Evolutionary conservation across 257 asterid species (phyloP).

Genomic region (Solanum piurae): DNA sequence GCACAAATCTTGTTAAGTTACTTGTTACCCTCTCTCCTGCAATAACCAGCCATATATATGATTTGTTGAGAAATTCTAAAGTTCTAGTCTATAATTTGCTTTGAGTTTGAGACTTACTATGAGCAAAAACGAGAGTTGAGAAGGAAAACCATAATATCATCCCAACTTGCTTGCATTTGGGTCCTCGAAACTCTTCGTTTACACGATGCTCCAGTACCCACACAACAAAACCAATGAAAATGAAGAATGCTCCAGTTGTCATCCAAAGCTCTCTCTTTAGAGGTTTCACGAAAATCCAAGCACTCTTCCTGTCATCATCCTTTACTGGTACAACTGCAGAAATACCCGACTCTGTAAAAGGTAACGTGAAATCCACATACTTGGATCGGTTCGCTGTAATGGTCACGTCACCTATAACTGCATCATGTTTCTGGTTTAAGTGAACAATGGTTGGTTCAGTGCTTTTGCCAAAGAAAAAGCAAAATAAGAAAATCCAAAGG

Average conservation of each 20-base stretch:
- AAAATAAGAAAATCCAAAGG: neutral
- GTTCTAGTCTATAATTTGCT: neutral
- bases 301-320: neutral
- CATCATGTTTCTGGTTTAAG: constrained; percentile 20
- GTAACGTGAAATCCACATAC: constrained; percentile 33
- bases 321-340: constrained; percentile 12
- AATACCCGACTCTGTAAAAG: constrained; percentile 28
- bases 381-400: constrained; percentile 22
- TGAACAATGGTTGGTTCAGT: neutral
- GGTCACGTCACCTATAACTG: constrained; percentile 37
- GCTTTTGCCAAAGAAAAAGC: neutral
- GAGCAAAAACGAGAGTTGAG: constrained; percentile 25
- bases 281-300: constrained; percentile 51
- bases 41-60: no score
- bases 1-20: neutral
- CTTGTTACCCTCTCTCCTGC: no score
- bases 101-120: constrained; percentile 14
- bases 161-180: constrained; percentile 26
- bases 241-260: constrained; percentile 24
- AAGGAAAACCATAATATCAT: constrained; percentile 31
- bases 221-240: constrained; percentile 34
- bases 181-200: constrained; percentile 31
- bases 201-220: constrained; percentile 47
- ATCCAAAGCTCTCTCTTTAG: constrained; percentile 32
- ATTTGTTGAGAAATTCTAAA: neutral